Percentiles rank a stretch among this genome's conserved stretches.
These are phyloP conservation scores for Suillus ampliporus DNA, from an alignment of 768 basidiomycete species.

Conservation along the genomic window DNA sequence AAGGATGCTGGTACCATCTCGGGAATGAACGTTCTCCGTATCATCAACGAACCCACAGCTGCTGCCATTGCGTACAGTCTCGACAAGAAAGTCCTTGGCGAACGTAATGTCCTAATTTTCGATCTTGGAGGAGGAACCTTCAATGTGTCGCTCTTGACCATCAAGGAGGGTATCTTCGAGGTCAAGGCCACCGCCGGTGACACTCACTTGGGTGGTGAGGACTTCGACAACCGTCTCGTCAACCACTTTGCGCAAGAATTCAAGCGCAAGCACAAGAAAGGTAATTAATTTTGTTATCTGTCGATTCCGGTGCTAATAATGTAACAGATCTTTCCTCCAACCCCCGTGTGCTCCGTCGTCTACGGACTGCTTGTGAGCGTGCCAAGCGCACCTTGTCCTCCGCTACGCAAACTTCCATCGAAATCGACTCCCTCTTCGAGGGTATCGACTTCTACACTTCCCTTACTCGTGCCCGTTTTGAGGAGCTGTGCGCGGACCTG, in stretches of 20 bases:
- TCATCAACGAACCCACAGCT: conserved; percentile 57
- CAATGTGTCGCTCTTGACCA: conserved; percentile 90
- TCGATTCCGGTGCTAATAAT: conserved; percentile 16
- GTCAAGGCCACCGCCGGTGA: conserved; percentile 63
- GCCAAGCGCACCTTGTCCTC: conserved; percentile 55
- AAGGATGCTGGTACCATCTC: too few species aligned
- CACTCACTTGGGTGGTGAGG: conserved; percentile 62
- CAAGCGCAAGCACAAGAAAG: conserved; percentile 63
- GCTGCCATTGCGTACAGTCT: conserved; percentile 55
- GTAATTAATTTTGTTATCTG: conserved; percentile 36
- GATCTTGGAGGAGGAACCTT: conserved; percentile 96
- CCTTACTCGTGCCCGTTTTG: conserved; percentile 72
- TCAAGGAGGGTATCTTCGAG: conserved; percentile 59
- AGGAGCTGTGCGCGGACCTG: conserved; percentile 72
- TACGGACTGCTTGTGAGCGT: conserved; percentile 97
- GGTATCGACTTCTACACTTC: conserved; percentile 75
- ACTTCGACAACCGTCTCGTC: conserved; percentile 85
- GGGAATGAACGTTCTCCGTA: too few species aligned
- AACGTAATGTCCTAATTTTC: conserved; percentile 91
- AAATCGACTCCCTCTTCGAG: conserved; percentile 58
- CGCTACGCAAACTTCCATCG: conserved; percentile 52
- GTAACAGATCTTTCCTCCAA: conserved; percentile 60
- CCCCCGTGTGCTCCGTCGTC: conserved; percentile 77
- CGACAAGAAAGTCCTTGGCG: conserved; percentile 44
- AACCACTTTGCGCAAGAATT: conserved; percentile 65